Percentiles rank a stretch among this genome's conserved stretches.
These are phyloP conservation scores for Planoprotostelium fungivorum DNA, from an alignment of 78 protist species.

Conservation along the genomic window DNA sequence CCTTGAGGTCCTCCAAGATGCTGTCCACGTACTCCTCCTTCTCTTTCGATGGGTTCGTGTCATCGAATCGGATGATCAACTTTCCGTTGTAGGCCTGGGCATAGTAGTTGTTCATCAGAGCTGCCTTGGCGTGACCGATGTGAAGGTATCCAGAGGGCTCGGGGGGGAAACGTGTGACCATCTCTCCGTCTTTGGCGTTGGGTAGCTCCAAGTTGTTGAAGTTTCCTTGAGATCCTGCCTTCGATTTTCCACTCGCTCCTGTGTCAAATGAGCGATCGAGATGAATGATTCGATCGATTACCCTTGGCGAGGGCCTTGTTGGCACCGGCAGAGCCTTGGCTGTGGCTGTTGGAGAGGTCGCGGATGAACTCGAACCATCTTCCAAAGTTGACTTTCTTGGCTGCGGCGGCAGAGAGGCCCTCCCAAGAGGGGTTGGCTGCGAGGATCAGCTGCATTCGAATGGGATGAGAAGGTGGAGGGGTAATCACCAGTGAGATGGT, in stretches of 20 bases:
- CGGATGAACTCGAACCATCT: neutral
- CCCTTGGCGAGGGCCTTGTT: neutral
- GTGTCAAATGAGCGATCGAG: neutral
- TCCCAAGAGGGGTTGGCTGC: constrained; percentile 4
- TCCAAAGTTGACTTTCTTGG: neutral
- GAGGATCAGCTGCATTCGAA: neutral
- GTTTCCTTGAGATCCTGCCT: constrained; percentile 14
- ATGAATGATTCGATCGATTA: neutral
- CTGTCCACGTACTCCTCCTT: constrained; percentile 64
- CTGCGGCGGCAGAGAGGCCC: neutral
- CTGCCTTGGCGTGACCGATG: constrained; percentile 99
- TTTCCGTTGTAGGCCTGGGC: constrained; percentile 85
- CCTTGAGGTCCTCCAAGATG: constrained; percentile 65
- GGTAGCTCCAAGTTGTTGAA: constrained; percentile 32
- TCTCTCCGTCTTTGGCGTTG: constrained; percentile 85
- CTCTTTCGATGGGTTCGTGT: constrained; percentile 94
- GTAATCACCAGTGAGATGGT: neutral
- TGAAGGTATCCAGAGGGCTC: constrained; percentile 98
- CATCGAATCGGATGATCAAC: constrained; percentile 95
- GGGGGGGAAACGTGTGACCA: constrained; percentile 99
- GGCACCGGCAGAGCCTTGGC: neutral
- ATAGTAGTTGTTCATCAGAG: constrained; percentile 80
- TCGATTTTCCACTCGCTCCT: neutral
- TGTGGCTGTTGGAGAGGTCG: neutral
- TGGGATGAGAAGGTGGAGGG: neutral